Evolutionary conservation across 2,329 filamentous ascomycete species (phyloP).

Genomic region (Cadophora luteo-olivacea): DNA sequence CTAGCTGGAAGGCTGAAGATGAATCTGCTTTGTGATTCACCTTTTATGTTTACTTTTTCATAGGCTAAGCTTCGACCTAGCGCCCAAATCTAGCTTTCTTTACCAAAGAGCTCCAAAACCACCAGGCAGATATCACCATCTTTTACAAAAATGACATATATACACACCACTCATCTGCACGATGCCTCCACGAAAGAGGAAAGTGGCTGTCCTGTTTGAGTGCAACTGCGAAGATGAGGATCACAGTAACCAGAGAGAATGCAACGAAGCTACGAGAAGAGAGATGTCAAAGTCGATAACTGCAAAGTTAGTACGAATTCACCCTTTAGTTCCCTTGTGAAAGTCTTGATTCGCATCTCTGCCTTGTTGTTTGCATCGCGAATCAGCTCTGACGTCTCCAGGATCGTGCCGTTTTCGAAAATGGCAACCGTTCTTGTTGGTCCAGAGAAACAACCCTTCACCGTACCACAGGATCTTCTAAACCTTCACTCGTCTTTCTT

Average conservation of each 20-base stretch:
- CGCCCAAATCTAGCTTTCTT: not conserved
- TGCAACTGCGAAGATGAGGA: not conserved
- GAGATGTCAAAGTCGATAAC: not conserved
- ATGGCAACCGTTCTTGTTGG: not conserved
- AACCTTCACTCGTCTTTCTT: not conserved
- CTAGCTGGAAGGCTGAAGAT: too few relatives aligned
- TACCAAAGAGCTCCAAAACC: not conserved
- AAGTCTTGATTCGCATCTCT: too few relatives aligned
- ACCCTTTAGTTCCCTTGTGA: not conserved
- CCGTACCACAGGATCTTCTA: not conserved
- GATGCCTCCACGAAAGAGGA: not conserved
- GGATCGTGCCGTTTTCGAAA: not conserved
- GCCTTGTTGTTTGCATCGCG: too few relatives aligned
- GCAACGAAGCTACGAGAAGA: not conserved
- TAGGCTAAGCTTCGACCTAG: not conserved
- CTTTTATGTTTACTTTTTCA: not conserved
- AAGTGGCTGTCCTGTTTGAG: not conserved
- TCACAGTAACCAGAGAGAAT: not conserved
- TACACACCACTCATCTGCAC: too few relatives aligned
- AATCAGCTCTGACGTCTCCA: not conserved
- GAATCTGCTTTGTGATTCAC: too few relatives aligned
- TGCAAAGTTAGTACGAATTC: not conserved
- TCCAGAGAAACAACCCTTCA: not conserved
- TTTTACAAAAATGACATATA: too few relatives aligned
- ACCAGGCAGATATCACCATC: too few relatives aligned